Evolutionary conservation across 129 eudicot genomes (phyloP).

Genomic region (Lactuca sativa): DNA sequence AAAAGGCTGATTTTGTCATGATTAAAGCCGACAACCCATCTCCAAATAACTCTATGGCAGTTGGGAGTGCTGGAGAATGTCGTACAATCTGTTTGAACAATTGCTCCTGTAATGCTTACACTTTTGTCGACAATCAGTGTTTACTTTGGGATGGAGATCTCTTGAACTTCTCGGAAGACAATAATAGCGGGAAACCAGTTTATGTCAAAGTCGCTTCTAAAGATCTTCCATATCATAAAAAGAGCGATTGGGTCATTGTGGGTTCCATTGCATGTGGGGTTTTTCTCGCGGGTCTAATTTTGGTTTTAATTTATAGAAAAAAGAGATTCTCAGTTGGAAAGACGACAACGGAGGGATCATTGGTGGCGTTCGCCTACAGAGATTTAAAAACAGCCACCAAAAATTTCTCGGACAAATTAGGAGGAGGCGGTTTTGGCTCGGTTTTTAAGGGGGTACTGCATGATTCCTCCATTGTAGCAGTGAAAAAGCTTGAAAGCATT

Average conservation of each 20-base stretch:
- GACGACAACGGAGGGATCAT: conserved; percentile 40
- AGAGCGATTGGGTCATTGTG: conserved; percentile 18
- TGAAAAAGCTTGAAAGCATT: too few species aligned
- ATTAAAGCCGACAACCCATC: not conserved
- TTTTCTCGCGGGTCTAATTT: conserved; percentile 33
- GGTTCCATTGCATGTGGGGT: conserved; percentile 24
- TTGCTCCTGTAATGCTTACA: not conserved
- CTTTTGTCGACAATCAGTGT: conserved; percentile 32
- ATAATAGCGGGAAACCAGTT: conserved; percentile 38
- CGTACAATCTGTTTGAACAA: conserved; percentile 40
- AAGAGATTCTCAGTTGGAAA: conserved; percentile 14
- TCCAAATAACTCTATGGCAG: conserved; percentile 12
- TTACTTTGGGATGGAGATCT: conserved; percentile 49
- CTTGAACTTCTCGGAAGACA: conserved; percentile 42
- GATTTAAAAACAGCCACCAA: too few species aligned
- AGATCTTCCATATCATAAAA: conserved; percentile 19
- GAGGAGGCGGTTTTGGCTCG: too few species aligned
- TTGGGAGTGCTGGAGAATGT: conserved; percentile 34
- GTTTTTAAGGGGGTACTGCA: too few species aligned
- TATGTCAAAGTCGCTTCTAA: conserved; percentile 36
- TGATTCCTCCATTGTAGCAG: too few species aligned
- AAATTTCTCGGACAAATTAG: too few species aligned
- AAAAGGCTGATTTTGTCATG: conserved; percentile 32
- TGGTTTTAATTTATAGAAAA: conserved; percentile 31
- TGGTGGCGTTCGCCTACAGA: too few species aligned